These are phyloP conservation scores for Karstenula rhodostoma DNA, from an alignment of 2,329 filamentous ascomycete species.

Conservation along the genomic window DNA sequence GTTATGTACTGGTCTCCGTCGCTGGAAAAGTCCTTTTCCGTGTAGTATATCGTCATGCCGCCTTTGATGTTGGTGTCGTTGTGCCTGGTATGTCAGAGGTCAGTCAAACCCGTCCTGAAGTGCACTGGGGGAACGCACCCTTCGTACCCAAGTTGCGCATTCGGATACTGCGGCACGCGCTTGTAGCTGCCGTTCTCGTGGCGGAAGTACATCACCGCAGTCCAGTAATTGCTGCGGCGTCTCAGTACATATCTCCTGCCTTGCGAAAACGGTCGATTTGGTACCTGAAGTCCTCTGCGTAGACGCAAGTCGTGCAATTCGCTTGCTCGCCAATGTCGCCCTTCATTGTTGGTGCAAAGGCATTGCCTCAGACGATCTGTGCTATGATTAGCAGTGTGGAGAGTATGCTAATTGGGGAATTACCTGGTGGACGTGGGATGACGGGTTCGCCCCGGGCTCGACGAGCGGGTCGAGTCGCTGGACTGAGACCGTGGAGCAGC, in stretches of 20 bases:
- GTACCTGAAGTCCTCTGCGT: conserved; percentile 26
- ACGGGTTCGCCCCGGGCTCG: conserved; percentile 20
- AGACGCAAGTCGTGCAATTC: conserved; percentile 26
- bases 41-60: conserved; percentile 46
- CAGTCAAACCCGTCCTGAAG: neutral
- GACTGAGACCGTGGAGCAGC: conserved; percentile 18
- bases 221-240: conserved; percentile 28
- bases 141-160: conserved; percentile 29
- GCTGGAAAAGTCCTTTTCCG: conserved; percentile 46
- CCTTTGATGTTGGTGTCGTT: conserved; percentile 37
- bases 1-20: conserved; percentile 37
- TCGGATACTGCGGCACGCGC: conserved; percentile 31
- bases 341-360: conserved; percentile 26
- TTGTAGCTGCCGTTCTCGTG: conserved; percentile 28
- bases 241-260: neutral
- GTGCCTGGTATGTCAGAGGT: conserved; percentile 8
- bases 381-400: neutral
- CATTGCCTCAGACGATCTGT: conserved; percentile 24
- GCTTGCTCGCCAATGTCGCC: conserved; percentile 29
- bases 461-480: conserved; percentile 24
- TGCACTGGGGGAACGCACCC: conserved; percentile 4
- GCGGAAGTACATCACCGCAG: conserved; percentile 30
- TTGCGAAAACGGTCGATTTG: too few species aligned
- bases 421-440: conserved; percentile 20
- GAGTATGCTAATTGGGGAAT: neutral